Evolutionary conservation across 495 filamentous ascomycete genomes (phyloP).

Genomic region (Aspergillus wentii): DNA sequence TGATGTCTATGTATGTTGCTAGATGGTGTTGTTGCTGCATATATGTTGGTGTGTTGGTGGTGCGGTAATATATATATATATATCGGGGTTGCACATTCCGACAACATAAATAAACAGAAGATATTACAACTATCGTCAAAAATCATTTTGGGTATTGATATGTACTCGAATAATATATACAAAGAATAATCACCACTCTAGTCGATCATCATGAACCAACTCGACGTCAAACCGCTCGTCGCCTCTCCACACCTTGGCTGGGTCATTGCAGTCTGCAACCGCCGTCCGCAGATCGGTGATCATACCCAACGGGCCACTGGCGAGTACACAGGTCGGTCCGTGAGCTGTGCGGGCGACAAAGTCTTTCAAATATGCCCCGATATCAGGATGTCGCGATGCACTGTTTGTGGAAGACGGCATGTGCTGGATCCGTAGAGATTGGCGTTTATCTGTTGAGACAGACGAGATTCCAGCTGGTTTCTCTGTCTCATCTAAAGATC

Average conservation of each 20-base stretch:
- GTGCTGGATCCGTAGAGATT: neutral
- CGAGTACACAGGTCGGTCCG: slow-evolving; percentile 52
- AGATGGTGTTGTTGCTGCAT: too few species aligned
- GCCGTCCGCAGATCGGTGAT: slow-evolving; percentile 48
- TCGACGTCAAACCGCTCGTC: slow-evolving; percentile 51
- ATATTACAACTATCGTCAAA: too few species aligned
- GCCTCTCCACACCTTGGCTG: slow-evolving; percentile 46
- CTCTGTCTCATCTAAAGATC: slow-evolving; percentile 4
- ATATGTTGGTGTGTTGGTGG: too few species aligned
- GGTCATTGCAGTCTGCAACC: slow-evolving; percentile 49
- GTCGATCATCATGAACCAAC: slow-evolving; percentile 50
- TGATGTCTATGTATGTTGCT: too few species aligned
- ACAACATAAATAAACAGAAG: too few species aligned
- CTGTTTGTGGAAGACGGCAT: slow-evolving; percentile 15
- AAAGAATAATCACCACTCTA: slow-evolving; percentile 17
- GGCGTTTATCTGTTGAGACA: neutral
- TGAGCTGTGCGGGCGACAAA: slow-evolving; percentile 22
- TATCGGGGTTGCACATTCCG: too few species aligned
- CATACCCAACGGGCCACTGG: slow-evolving; percentile 58
- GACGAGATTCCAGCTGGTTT: neutral
- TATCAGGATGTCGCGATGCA: slow-evolving; percentile 22
- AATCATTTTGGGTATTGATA: too few species aligned
- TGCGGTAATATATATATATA: too few species aligned
- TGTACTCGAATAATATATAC: neutral
- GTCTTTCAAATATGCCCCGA: slow-evolving; percentile 15